A percentile compares a stretch with the other conserved stretches of the same genome.
phyloP scores from a whole-genome alignment of 257 asterid genomes.

The Handroanthus guayacan region DNA sequence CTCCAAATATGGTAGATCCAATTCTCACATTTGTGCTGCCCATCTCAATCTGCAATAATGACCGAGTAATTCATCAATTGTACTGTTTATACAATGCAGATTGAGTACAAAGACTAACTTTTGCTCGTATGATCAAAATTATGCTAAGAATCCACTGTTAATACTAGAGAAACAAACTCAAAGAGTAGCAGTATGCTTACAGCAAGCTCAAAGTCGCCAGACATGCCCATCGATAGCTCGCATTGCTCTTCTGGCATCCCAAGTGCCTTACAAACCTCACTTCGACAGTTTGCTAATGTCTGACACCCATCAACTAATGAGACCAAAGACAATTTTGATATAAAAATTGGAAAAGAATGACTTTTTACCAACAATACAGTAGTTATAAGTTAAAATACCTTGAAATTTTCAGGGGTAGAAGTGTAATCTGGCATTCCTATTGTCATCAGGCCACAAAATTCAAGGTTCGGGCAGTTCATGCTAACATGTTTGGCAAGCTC shows the following conservation, averaged over 20 bases:
- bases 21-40: constrained; percentile 94
- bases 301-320: constrained; percentile 43
- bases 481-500: constrained; percentile 74
- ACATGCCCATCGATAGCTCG: constrained; percentile 98
- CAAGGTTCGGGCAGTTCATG: constrained; percentile 79
- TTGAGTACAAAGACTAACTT: too few species aligned
- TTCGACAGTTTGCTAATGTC: constrained; percentile 84
- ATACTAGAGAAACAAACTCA: background rate
- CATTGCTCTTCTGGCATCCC: constrained; percentile 77
- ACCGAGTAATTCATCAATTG: constrained; percentile 25
- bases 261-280: constrained; percentile 75
- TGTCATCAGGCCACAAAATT: constrained; percentile 92
- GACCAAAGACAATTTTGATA: constrained; percentile 30
- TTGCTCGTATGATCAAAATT: background rate
- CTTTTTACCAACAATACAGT: background rate
- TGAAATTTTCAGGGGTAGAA: constrained; percentile 96
- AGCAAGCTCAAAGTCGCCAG: constrained; percentile 95
- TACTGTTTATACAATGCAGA: background rate
- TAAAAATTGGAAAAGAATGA: background rate
- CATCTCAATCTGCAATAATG: constrained; percentile 80
- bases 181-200: constrained; percentile 54
- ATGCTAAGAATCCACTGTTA: background rate
- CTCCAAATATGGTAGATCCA: constrained; percentile 98
- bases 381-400: constrained; percentile 52
- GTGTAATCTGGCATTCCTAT: constrained; percentile 98